Evolutionary conservation across 768 basidiomycete species (phyloP), one percentile per base, ranked within the genome.

Genomic region (Guyanaporus albipodus): DNA sequence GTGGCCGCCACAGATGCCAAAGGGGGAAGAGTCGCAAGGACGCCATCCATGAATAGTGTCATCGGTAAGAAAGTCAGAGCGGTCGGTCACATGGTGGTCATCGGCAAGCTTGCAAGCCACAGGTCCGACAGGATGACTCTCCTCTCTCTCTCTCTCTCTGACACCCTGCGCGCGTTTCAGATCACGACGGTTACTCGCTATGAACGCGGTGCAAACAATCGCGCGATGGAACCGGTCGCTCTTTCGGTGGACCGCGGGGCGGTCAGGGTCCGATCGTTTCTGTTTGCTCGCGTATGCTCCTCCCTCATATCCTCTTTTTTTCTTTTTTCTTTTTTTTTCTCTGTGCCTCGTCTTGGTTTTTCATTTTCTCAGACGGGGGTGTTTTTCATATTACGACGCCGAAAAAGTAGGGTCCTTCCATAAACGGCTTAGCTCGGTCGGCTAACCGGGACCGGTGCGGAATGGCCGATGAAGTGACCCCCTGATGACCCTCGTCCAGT

Each of bases 111-210:
- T n/a, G n/a, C n/a, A n/a, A n/a, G n/a, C n/a, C n/a, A n/a, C n/a
- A n/a, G n/a, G n/a, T n/a, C n/a, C n/a, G n/a, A n/a, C n/a, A n/a
- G n/a, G n/a, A n/a, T n/a, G n/a, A n/a, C n/a, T n/a, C n/a, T n/a
- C n/a, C n/a, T n/a, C n/a, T n/a, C n/a, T n/a, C n/a, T n/a, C n/a
- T n/a, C n/a, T n/a, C n/a, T n/a, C n/a, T n/a, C n/a, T n/a, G n/a
- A n/a, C n/a, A n/a, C n/a, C n/a, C 19, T 21, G 3, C 28, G 41
- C 15, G 24, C 31, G 52, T 53, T 53, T 53, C 52, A 43, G 45
- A 24, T 17, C 18, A 14, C 28, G 31, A 32, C 17, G 15, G 15
- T 2, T 17, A n/a, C 31, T n/a, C n/a, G n/a, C 15, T 32, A 32
- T 32, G 31, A 2, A 12, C 31, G 8, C 14, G 14, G 39, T 28